These are phyloP conservation scores for Starmera quercuum DNA, from an alignment of 805 yeast genomes.

Conservation along the genomic window DNA sequence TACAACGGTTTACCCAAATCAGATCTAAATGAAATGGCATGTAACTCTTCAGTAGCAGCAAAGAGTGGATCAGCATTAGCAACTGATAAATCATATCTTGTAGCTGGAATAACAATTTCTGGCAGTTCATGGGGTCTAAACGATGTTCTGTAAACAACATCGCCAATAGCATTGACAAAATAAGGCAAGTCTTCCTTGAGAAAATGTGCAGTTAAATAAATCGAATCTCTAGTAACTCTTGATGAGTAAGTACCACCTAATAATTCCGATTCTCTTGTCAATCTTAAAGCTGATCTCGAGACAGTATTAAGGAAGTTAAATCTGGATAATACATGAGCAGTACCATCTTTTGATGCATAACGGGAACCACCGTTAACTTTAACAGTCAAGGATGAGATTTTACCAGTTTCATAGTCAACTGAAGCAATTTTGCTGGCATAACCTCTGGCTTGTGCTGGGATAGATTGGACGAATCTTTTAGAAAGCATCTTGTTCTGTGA, in stretches of 20 bases:
- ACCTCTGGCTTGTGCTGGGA: constrained; percentile 21
- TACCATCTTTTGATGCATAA: constrained; percentile 61
- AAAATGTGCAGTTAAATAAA: constrained; percentile 74
- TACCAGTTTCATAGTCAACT: constrained; percentile 48
- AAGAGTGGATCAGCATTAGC: constrained; percentile 44
- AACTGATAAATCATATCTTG: constrained; percentile 51
- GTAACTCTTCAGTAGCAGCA: constrained; percentile 71
- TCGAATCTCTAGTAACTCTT: constrained; percentile 72
- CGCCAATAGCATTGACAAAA: constrained; percentile 80
- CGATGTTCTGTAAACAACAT: constrained; percentile 58
- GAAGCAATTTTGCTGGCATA: constrained; percentile 39
- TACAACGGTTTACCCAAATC: constrained; percentile 83
- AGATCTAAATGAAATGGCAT: constrained; percentile 72
- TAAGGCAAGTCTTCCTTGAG: constrained; percentile 85
- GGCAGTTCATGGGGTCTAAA: constrained; percentile 78
- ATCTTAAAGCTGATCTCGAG: constrained; percentile 80
- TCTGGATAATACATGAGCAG: constrained; percentile 78
- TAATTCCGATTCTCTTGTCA: constrained; percentile 90
- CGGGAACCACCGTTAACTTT: constrained; percentile 86
- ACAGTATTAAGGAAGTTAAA: constrained; percentile 79
- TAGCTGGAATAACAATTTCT: constrained; percentile 79
- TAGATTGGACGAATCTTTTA: constrained; percentile 17
- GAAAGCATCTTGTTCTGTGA: constrained; percentile 14
- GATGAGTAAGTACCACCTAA: constrained; percentile 78
- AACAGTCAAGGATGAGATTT: constrained; percentile 70